Percentiles rank a stretch among this genome's conserved stretches.
Evolutionary conservation across 345 rosid species (phyloP).

Genomic region (Citrus inodora): DNA sequence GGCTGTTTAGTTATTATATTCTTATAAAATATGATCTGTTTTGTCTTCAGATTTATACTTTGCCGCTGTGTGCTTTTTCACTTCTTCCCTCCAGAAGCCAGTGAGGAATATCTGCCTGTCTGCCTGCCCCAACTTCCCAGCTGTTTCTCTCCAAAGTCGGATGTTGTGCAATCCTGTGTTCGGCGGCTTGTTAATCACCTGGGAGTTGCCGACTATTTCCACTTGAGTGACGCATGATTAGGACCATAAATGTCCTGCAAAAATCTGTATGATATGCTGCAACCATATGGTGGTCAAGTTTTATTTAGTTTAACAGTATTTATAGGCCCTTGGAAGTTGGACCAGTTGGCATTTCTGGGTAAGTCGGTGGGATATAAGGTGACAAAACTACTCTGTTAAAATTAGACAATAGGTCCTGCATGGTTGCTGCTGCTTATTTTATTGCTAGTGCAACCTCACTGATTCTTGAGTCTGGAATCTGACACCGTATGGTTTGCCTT

Average conservation of each 20-base stretch:
- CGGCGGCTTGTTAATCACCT: constrained; percentile 58
- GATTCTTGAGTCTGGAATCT: neutral
- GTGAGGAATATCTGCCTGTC: constrained; percentile 58
- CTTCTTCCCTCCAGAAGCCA: constrained; percentile 43
- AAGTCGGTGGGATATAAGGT: constrained; percentile 7
- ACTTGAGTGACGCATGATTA: constrained; percentile 28
- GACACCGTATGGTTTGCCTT: neutral
- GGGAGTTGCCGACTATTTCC: constrained; percentile 55
- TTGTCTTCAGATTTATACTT: constrained; percentile 74
- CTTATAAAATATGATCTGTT: neutral
- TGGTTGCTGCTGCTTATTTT: constrained; percentile 33
- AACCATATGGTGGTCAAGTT: constrained; percentile 11
- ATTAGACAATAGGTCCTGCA: constrained; percentile 9
- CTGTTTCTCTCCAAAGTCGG: constrained; percentile 49
- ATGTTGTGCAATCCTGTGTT: constrained; percentile 51
- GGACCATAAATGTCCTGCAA: constrained; percentile 3
- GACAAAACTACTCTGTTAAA: constrained; percentile 14
- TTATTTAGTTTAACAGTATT: constrained; percentile 1
- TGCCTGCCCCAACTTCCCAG: constrained; percentile 81
- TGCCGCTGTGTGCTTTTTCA: constrained; percentile 62
- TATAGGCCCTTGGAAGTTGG: neutral
- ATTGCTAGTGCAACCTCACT: constrained; percentile 4
- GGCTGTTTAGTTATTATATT: neutral
- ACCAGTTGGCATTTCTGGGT: neutral
- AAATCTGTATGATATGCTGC: constrained; percentile 13